These are phyloP conservation scores for Sporisorium scitamineum DNA, from an alignment of 1,284 basidiomycete species.

Conservation along the genomic window DNA sequence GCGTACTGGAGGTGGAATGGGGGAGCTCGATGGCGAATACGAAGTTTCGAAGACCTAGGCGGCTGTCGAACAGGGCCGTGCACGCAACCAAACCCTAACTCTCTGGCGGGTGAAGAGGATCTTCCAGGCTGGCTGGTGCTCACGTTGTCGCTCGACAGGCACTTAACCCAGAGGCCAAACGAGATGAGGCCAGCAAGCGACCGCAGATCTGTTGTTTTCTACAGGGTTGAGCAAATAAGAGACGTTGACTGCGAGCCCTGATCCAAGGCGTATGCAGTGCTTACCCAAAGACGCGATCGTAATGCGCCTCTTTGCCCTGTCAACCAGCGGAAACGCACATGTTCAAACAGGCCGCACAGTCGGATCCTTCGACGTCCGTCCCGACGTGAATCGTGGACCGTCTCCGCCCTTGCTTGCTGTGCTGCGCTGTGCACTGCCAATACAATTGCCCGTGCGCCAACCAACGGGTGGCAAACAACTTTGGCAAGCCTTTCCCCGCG, in stretches of 20 bases:
- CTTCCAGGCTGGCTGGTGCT: conserved; percentile 7
- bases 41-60: conserved; percentile 5
- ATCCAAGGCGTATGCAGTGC: conserved; percentile 23
- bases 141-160: conserved; percentile 5
- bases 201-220: conserved; percentile 18
- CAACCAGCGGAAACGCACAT: conserved; percentile 14
- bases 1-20: conserved; percentile 18
- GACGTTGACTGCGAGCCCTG: not conserved
- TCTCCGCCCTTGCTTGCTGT: not conserved
- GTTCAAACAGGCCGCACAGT: conserved; percentile 5
- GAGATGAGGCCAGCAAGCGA: conserved; percentile 15
- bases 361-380: conserved; percentile 1
- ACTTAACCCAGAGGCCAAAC: not conserved
- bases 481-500: not conserved
- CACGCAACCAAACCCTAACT: conserved; percentile 27
- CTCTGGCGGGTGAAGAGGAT: not conserved
- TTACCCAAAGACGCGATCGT: conserved; percentile 41
- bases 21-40: conserved; percentile 34
- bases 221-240: not conserved
- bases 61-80: conserved; percentile 25
- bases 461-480: not conserved
- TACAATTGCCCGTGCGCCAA: not conserved
- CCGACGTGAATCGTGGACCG: not conserved
- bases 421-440: not conserved
- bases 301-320: conserved; percentile 22